Evolutionary conservation across 1,284 basidiomycete species (phyloP).

Genomic region (Puccinia hordei): DNA sequence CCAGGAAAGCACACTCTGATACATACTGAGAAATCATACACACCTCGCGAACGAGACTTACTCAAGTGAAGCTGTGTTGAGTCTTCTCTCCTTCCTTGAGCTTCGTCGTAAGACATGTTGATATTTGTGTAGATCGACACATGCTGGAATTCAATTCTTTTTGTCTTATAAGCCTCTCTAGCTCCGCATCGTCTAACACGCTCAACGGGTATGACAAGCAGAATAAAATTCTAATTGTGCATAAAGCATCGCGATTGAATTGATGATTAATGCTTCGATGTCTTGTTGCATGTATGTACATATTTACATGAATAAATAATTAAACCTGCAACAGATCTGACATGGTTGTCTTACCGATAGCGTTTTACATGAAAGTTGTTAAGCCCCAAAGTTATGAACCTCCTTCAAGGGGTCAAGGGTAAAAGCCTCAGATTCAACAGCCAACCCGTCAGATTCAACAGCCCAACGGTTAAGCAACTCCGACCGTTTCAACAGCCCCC

Average conservation of each 20-base stretch:
- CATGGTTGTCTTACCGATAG: neutral
- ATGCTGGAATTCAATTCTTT: conserved; percentile 10
- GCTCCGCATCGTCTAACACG: neutral
- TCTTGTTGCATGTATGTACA: neutral
- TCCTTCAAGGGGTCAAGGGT: too few relatives aligned
- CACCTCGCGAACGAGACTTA: neutral
- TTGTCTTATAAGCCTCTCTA: neutral
- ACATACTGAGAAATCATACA: neutral
- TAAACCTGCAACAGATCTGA: neutral
- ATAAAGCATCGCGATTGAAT: neutral
- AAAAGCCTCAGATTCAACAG: too few relatives aligned
- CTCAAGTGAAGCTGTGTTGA: neutral
- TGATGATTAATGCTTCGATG: conserved; percentile 15
- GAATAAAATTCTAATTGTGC: neutral
- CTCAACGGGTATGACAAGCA: neutral
- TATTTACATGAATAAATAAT: too few relatives aligned
- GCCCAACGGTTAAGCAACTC: too few relatives aligned
- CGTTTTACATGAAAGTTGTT: too few relatives aligned
- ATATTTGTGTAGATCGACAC: neutral
- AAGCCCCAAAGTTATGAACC: too few relatives aligned
- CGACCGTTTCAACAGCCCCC: too few relatives aligned
- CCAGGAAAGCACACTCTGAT: neutral
- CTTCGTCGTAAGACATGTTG: neutral
- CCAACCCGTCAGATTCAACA: too few relatives aligned
- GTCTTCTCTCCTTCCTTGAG: too few relatives aligned